Base-by-base conservation (phyloP, 2,329 filamentous ascomycete species). In the Arthrinium phaeospermum region DNA sequence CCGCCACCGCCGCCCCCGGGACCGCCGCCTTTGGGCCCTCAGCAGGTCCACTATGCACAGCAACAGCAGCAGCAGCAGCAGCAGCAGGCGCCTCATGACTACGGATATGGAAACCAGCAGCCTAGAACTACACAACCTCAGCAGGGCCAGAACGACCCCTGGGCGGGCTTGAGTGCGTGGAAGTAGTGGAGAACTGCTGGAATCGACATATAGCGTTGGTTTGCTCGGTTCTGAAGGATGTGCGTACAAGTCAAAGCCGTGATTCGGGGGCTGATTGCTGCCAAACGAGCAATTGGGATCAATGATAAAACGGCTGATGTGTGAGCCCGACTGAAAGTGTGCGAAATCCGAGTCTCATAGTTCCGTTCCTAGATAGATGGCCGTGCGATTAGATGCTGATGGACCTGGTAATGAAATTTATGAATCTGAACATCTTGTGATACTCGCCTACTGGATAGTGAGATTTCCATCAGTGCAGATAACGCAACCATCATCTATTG, bases 1-100 rank as follows among this genome's bases (percentile, higher is more conserved):
- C 90, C 89, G 5, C 90, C 90, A 3, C 90, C 90, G 8, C 90
- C 90, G 1, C 90, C 90, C 1, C 90, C 90, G 0, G 90, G 89
- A 0, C 90, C 90, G 4, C 90, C 90, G 10, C 90, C 90, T 1
- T 78, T 91, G 75, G 89, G 89, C 4, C 88, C 89, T 45, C 89
- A 91, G 78, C 90, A 91, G 79, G 87, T 90, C 41, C 87, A 90
- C 75, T 89, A 90, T 75, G 72, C 80, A 44, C 80, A 80, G 64
- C 81, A 80, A 71, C 75, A 79, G 61, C 76, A 79, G 64, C 76
- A 81, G 68, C 74, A 73, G 24, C 49, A 53, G 49, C 51, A 64
- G 30, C 57, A 64, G 19, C 30, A 64, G 8, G 30, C 16, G 10
- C 53, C 16, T 13, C 30, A 64, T n/a, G 69, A 70, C 8, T 70